Percentiles rank a stretch among this genome's conserved stretches.
These are phyloP conservation scores for Thielaviopsis euricoi DNA, from an alignment of 2,329 filamentous ascomycete genomes.

Conservation along the genomic window DNA sequence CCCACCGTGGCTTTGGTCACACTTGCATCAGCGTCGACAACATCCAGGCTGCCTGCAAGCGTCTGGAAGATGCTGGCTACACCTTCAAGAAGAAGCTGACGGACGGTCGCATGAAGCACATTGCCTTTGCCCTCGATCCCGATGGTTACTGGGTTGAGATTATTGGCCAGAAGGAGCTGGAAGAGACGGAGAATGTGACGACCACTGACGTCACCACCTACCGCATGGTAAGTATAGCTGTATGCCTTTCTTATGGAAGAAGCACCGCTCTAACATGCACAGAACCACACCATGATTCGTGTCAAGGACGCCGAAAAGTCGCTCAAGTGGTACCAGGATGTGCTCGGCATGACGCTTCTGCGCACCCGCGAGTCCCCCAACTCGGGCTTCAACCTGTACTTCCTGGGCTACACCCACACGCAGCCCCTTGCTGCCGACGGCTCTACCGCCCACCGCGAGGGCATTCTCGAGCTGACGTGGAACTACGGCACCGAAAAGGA, in stretches of 20 bases:
- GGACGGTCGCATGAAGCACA: conserved; percentile 73
- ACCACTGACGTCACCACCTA: conserved; percentile 63
- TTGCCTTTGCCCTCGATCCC: conserved; percentile 81
- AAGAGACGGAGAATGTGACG: conserved; percentile 54
- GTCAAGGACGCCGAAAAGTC: conserved; percentile 68
- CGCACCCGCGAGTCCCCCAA: conserved; percentile 53
- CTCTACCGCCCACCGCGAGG: conserved; percentile 53
- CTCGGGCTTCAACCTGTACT: conserved; percentile 77
- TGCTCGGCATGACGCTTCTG: conserved; percentile 74
- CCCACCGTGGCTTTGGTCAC: conserved; percentile 70
- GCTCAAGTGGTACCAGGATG: conserved; percentile 67
- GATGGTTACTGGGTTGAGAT: conserved; percentile 82
- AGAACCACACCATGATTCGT: conserved; percentile 90
- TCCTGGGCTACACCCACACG: conserved; percentile 59
- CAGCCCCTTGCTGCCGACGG: conserved; percentile 36
- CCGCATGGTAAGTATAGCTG: conserved; percentile 42
- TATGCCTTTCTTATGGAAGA: no score
- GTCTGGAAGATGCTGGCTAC: conserved; percentile 80
- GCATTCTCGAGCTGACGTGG: conserved; percentile 81
- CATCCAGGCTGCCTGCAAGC: conserved; percentile 76
- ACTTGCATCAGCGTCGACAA: conserved; percentile 70
- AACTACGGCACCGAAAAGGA: conserved; percentile 75
- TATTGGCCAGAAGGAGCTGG: conserved; percentile 53
- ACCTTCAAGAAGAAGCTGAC: conserved; percentile 87
- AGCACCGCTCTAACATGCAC: background rate